Base-by-base conservation (phyloP, 129 eudicot genomes). In the Flaveria brownii region DNA sequence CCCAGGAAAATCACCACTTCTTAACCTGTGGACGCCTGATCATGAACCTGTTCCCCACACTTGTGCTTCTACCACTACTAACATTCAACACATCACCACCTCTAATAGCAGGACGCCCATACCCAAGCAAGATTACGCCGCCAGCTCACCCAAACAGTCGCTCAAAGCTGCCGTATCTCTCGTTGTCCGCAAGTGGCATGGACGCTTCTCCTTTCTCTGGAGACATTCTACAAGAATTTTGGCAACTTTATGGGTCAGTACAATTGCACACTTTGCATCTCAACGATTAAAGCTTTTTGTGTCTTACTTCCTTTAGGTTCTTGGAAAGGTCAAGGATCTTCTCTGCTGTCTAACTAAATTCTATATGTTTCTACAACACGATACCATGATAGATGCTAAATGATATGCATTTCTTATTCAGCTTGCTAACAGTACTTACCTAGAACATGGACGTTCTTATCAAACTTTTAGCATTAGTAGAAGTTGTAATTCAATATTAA, bases 221-320 rank as follows among this genome's bases (percentile, higher is more conserved):
- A 86, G 86, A 80, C 89, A 88, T 79, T 82, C 84, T 17, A 83
- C 80, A 33, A 86, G 87, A 65, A 84, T 91, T 67, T 73, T 93
- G 80, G 87, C 91, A 79, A 82, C 86, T 82, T 59, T 93, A 73
- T 93, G 97, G 98, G 98, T 93, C 65, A 87, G 98, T 84, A 61
- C 25, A 68, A 47, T 59, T 66, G 68, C 16, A 41, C 51, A 4
- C 36, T 30, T 3, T 30, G 4, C 3, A 3, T 30, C 36, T 30
- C 36, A 3, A 30, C 3, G 36, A 30, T 30, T 30, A 30, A 30
- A 30, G 54, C 54, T 49, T 49, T 49, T 13, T 49, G 54, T 12
- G n/a, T 49, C 5, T 36, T 5, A 36, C 41, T 36, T 36, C 12
- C 49, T 42, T 9, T 42, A 42, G 46, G 46, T 42, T 42, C 46